phyloP scores from a whole-genome alignment of 192 early-diverging fungal genomes.

The Kappamyces sp. region DNA sequence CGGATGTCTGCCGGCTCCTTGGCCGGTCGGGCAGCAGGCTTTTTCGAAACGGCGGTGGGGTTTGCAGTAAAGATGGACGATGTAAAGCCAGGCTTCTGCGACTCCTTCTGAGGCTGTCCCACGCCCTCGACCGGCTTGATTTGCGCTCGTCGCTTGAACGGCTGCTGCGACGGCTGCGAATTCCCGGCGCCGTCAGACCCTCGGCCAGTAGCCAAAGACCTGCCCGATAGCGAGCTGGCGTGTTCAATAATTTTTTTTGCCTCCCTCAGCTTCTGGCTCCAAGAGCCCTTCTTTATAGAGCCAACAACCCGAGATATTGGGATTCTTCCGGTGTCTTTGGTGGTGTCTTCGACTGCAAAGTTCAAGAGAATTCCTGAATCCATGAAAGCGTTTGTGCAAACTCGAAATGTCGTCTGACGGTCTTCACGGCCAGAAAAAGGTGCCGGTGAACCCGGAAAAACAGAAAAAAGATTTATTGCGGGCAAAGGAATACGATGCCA shows the following conservation, averaged over 20 bases:
- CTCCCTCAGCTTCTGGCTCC: slow-evolving; percentile 20
- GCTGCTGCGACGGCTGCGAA: slow-evolving; percentile 28
- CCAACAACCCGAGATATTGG: slow-evolving; percentile 13
- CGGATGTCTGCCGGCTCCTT: slow-evolving; percentile 34
- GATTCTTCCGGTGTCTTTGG: not conserved
- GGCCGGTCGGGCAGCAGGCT: not conserved
- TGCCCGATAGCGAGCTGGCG: slow-evolving; percentile 21
- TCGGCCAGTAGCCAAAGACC: slow-evolving; percentile 10
- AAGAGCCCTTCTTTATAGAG: slow-evolving; percentile 25
- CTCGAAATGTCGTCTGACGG: slow-evolving; percentile 5
- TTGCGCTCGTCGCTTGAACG: slow-evolving; percentile 13
- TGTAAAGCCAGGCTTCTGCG: slow-evolving; percentile 58
- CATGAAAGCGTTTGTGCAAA: too few species aligned
- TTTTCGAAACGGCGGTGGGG: slow-evolving; percentile 38
- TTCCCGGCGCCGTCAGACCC: not conserved
- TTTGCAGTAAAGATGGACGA: slow-evolving; percentile 81
- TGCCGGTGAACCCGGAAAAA: not conserved
- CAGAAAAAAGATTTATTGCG: not conserved
- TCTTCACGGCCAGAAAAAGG: slow-evolving; percentile 10
- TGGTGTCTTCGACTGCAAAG: slow-evolving; percentile 1
- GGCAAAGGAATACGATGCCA: not conserved
- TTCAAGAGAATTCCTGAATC: not conserved
- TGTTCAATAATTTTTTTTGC: slow-evolving; percentile 30
- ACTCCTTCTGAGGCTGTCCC: slow-evolving; percentile 3
- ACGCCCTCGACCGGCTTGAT: not conserved